A percentile compares a stretch with the other conserved stretches of the same genome.
Conservation (phyloP, 2,329 filamentous ascomycete species). For the Fusarium tricinctum region DNA sequence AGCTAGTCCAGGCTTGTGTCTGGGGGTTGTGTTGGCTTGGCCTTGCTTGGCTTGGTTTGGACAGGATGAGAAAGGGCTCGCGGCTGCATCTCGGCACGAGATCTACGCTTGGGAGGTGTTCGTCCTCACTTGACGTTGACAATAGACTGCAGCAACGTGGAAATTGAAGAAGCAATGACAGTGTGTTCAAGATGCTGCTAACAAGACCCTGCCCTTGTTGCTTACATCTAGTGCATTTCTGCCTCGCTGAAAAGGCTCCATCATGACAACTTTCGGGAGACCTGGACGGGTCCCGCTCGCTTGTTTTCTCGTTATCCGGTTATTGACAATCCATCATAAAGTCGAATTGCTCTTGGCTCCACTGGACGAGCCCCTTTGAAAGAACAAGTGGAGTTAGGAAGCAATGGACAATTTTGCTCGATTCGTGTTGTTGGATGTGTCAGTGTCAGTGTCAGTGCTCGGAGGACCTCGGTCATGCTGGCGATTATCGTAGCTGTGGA, state of each 20-base stretch:
- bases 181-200: conserved; percentile 9
- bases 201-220: conserved; percentile 1
- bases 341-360: conserved; percentile 16
- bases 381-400: conserved; percentile 25
- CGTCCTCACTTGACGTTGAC: conserved; percentile 8
- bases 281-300: conserved; percentile 2
- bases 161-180: conserved; percentile 7
- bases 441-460: conserved; percentile 6
- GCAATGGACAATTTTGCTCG: conserved; percentile 17
- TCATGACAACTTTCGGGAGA: conserved; percentile 40
- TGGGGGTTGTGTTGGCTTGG: conserved; percentile 32
- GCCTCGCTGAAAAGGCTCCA: conserved; percentile 9
- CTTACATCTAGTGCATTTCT: conserved; percentile 3
- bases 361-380: conserved; percentile 24
- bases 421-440: conserved; percentile 16
- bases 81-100: conserved; percentile 26
- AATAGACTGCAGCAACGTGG: conserved; percentile 3
- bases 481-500: conserved; percentile 18
- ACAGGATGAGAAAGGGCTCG: conserved; percentile 21
- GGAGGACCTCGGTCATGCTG: conserved; percentile 45
- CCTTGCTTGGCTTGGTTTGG: conserved; percentile 4
- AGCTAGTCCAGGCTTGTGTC: conserved; percentile 22
- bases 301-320: conserved; percentile 21
- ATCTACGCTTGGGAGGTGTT: conserved; percentile 13
- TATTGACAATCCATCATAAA: conserved; percentile 21